A percentile compares a stretch with the other conserved stretches of the same genome.
phyloP scores from a whole-genome alignment of 1,139 yeast genomes.

The Pneumocystis canis region DNA sequence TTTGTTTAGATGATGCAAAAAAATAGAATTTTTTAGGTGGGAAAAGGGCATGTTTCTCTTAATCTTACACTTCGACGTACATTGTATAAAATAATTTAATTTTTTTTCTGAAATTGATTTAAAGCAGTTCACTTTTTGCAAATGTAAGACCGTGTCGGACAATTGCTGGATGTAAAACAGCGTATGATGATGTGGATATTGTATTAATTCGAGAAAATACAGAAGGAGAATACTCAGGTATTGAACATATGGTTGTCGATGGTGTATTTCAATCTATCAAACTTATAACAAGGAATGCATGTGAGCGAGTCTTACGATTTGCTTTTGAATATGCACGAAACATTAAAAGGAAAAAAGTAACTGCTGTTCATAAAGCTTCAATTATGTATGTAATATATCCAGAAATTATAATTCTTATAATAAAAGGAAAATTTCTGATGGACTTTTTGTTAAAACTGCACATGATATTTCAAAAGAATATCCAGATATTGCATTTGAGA shows the following conservation, averaged over 20 bases:
- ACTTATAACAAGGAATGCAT: constrained; percentile 89
- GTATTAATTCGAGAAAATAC: constrained; percentile 97
- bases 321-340: constrained; percentile 93
- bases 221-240: constrained; percentile 98
- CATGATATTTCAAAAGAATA: constrained; percentile 77
- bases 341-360: constrained; percentile 73
- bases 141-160: constrained; percentile 96
- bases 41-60: constrained; percentile 96
- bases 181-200: constrained; percentile 86
- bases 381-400: constrained; percentile 40
- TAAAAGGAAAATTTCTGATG: constrained; percentile 66
- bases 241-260: constrained; percentile 93
- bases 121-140: constrained; percentile 46
- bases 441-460: constrained; percentile 86
- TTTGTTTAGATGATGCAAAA: background rate
- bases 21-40: constrained; percentile 32
- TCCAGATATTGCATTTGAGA: constrained; percentile 72
- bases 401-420: background rate
- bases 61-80: constrained; percentile 95
- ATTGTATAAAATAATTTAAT: constrained; percentile 28
- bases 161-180: constrained; percentile 84
- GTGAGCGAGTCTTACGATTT: constrained; percentile 89
- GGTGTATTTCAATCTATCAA: constrained; percentile 98
- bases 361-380: constrained; percentile 95
- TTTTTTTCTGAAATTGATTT: constrained; percentile 17